Evolutionary conservation across 2,329 filamentous ascomycete genomes (phyloP).

Genomic region (Cyclaneusma minus): DNA sequence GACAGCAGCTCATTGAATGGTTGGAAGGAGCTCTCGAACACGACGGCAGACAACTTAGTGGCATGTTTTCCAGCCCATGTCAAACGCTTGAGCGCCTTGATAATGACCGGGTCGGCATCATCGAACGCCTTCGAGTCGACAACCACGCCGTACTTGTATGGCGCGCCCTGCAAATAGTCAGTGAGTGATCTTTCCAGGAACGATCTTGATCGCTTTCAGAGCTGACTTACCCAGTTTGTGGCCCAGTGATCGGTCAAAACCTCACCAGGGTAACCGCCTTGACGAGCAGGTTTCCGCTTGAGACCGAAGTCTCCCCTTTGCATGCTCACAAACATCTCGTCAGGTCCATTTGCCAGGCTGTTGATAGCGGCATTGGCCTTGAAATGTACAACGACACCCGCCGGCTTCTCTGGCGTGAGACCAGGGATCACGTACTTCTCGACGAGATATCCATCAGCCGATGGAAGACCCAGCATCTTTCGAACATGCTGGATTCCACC

Average conservation of each 20-base stretch:
- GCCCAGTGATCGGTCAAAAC: slow-evolving; percentile 34
- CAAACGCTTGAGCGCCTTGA: slow-evolving; percentile 32
- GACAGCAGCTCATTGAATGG: slow-evolving; percentile 49
- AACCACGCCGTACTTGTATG: slow-evolving; percentile 49
- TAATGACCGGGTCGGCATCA: slow-evolving; percentile 30
- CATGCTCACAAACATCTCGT: slow-evolving; percentile 41
- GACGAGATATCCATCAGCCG: slow-evolving; percentile 17
- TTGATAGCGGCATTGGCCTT: slow-evolving; percentile 38
- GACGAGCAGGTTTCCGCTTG: slow-evolving; percentile 24
- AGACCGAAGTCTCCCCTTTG: slow-evolving; percentile 29
- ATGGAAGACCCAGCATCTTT: slow-evolving; percentile 11
- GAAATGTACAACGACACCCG: slow-evolving; percentile 38
- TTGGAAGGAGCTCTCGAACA: slow-evolving; percentile 12
- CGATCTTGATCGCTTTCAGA: too few relatives aligned
- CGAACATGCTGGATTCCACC: neutral
- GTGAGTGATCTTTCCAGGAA: slow-evolving; percentile 12
- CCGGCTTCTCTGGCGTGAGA: slow-evolving; percentile 22
- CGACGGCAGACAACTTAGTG: slow-evolving; percentile 18
- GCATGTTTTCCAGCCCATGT: slow-evolving; percentile 35
- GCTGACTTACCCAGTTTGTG: slow-evolving; percentile 33
- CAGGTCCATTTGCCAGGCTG: slow-evolving; percentile 33
- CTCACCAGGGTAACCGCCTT: slow-evolving; percentile 23
- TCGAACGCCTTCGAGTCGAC: slow-evolving; percentile 33
- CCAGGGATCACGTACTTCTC: slow-evolving; percentile 30
- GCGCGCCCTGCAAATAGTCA: slow-evolving; percentile 36